Evolutionary conservation across 108 stramenopile genomes (phyloP).

Genomic region (Skeletonema potamos): DNA sequence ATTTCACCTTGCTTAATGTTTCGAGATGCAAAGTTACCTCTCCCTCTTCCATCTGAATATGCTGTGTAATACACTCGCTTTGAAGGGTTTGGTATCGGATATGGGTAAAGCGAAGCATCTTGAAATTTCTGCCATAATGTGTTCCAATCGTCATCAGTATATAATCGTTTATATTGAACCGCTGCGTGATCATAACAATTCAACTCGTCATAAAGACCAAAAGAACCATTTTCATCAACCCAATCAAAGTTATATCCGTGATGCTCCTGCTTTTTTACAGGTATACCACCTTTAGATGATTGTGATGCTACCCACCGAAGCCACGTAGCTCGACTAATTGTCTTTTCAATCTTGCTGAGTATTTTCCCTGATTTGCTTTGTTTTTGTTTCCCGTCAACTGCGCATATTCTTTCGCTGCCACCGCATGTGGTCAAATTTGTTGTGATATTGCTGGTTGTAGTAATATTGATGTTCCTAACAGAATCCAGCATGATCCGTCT

Average conservation of each 20-base stretch:
- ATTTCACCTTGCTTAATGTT: constrained; percentile 15
- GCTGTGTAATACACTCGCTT: constrained; percentile 2
- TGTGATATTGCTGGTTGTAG: background rate
- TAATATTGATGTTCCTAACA: too few species aligned
- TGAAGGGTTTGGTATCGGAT: background rate
- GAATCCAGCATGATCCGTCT: background rate
- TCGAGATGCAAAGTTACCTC: constrained; percentile 20
- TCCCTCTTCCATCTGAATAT: constrained; percentile 12
- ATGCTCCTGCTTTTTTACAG: background rate
- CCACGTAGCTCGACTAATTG: background rate
- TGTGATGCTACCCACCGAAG: background rate
- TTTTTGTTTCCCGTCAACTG: background rate
- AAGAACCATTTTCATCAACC: background rate
- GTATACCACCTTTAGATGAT: background rate
- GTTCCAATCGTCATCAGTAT: background rate
- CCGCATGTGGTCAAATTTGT: background rate
- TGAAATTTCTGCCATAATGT: background rate
- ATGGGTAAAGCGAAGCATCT: background rate
- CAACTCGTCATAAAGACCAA: constrained; percentile 1
- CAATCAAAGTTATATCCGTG: constrained; percentile 8
- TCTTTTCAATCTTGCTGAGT: background rate
- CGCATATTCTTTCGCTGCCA: background rate
- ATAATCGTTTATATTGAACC: background rate
- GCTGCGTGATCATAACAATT: background rate
- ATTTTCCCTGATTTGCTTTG: background rate